Evolutionary conservation across 2,329 filamentous ascomycete genomes (phyloP), one percentile per base, ranked within the genome.

Genomic region (Fusarium globosum): DNA sequence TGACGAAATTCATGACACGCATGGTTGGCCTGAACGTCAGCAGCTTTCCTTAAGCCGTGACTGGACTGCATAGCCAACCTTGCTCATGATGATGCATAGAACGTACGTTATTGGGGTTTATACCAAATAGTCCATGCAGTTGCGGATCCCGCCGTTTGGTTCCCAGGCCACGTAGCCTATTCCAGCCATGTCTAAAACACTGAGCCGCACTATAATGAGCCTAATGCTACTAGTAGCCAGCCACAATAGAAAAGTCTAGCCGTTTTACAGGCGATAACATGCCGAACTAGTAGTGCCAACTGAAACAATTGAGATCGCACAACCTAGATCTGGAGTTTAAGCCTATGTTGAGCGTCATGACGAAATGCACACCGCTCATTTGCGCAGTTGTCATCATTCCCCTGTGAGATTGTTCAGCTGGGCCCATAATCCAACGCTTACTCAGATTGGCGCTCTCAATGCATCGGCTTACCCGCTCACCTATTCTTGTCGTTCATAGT

Each of bases 181-280:
- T 49, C 11, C 6, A 49, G 46, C 21, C 0, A 23, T 14, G 11
- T 33, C 21, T 4, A 0, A 5, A 4, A 15, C 16, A 6, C 8
- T 11, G 13, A 52, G n/a, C 13, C 18, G 49, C 33, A 26, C 9
- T 23, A 36, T 3, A 20, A 18, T 20, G 5, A 12, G 7, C 8
- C n/a, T 7, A 52, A 21, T 15, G 18, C 13, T 23, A 11, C n/a
- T 0, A 15, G 7, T 23, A 53, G 33, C 49, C 49, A 26, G 49
- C 33, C 33, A 53, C 33, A 38, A 7, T 26, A 9, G 30, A 26
- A 12, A 12, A 2, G 2, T 13, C 33, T 36, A 38, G 33, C 18
- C 18, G 13, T 26, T 38, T 53, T 38, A 14, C 18, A 21, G 2
- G 6, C 2, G 18, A 8, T 7, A 21, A 1, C 23, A 26, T 21